A percentile compares a stretch with the other conserved stretches of the same genome.
Conservation (phyloP, 805 yeast species). For the Wickerhamiella australiensis region DNA sequence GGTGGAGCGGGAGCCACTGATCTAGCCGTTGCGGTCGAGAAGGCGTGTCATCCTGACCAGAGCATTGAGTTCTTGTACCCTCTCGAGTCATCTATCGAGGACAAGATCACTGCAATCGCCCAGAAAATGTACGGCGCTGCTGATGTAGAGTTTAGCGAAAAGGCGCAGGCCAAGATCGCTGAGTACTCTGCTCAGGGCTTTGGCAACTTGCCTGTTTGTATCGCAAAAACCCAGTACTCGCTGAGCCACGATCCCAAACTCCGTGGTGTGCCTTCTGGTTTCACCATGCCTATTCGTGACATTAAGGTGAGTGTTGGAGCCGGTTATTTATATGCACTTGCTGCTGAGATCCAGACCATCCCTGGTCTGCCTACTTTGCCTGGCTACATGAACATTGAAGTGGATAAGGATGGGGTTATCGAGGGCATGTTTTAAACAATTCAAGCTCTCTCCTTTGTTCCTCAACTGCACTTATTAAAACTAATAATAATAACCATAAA, state of each 20-base stretch:
- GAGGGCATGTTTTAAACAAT: slow-evolving; percentile 66
- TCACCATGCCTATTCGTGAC: slow-evolving; percentile 87
- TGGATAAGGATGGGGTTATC: slow-evolving; percentile 80
- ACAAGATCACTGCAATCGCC: slow-evolving; percentile 69
- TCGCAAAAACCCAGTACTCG: slow-evolving; percentile 96
- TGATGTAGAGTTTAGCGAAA: slow-evolving; percentile 66
- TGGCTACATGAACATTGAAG: slow-evolving; percentile 95
- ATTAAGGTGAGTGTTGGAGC: slow-evolving; percentile 93
- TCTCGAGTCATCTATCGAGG: slow-evolving; percentile 56
- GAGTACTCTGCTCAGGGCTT: slow-evolving; percentile 79
- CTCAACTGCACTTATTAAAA: too few relatives aligned
- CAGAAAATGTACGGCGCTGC: slow-evolving; percentile 88
- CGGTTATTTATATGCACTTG: slow-evolving; percentile 89
- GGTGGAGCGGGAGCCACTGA: slow-evolving; percentile 86
- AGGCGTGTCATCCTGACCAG: slow-evolving; percentile 45
- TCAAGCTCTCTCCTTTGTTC: too few relatives aligned
- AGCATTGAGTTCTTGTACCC: slow-evolving; percentile 57
- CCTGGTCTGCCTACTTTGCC: slow-evolving; percentile 95
- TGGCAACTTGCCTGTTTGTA: slow-evolving; percentile 83
- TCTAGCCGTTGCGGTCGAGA: slow-evolving; percentile 71
- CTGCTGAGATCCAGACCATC: slow-evolving; percentile 93
- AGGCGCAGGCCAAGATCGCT: slow-evolving; percentile 71
- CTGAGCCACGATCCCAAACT: slow-evolving; percentile 85
- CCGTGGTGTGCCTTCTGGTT: slow-evolving; percentile 92
- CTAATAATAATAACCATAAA: background rate